Percentiles rank a stretch among this genome's conserved stretches.
Evolutionary conservation across 768 basidiomycete genomes (phyloP).

Genomic region (Lentinula detonsa): DNA sequence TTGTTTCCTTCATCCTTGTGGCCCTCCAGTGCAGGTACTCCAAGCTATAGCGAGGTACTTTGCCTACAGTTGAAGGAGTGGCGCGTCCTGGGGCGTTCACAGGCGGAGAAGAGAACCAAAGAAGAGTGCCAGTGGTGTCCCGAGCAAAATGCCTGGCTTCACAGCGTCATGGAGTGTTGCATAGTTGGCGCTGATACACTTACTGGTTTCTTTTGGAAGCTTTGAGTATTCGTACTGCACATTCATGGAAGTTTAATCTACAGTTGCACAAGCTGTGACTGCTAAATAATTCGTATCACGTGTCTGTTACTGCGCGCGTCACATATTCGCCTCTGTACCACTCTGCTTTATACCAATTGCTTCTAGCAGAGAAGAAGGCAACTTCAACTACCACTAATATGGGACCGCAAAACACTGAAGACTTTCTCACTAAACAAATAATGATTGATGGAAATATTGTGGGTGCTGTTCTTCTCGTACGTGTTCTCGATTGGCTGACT

Average conservation of each 20-base stretch:
- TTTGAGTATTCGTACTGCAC: neutral
- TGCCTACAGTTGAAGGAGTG: neutral
- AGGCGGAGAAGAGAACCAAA: slow-evolving; percentile 1
- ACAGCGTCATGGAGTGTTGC: neutral
- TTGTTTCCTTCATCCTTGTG: neutral
- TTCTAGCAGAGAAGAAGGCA: neutral
- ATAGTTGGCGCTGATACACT: neutral
- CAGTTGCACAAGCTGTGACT: too few species aligned
- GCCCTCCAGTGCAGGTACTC: slow-evolving; percentile 4
- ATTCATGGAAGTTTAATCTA: neutral
- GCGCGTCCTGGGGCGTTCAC: neutral
- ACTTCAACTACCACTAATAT: slow-evolving; percentile 16
- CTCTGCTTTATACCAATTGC: neutral
- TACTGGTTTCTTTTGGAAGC: neutral
- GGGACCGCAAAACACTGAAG: slow-evolving; percentile 35
- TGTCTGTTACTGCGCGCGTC: neutral
- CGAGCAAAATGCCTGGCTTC: neutral
- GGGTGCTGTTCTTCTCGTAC: slow-evolving; percentile 8
- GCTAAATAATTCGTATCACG: neutral
- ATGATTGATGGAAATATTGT: slow-evolving; percentile 47
- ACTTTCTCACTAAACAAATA: slow-evolving; percentile 46
- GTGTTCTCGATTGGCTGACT: neutral
- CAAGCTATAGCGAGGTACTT: neutral
- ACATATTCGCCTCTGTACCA: neutral
- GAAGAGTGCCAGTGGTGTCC: neutral